A percentile compares a stretch with the other conserved stretches of the same genome.
Evolutionary conservation across 2,329 filamentous ascomycete genomes (phyloP).

Genomic region (Oidium heveae): DNA sequence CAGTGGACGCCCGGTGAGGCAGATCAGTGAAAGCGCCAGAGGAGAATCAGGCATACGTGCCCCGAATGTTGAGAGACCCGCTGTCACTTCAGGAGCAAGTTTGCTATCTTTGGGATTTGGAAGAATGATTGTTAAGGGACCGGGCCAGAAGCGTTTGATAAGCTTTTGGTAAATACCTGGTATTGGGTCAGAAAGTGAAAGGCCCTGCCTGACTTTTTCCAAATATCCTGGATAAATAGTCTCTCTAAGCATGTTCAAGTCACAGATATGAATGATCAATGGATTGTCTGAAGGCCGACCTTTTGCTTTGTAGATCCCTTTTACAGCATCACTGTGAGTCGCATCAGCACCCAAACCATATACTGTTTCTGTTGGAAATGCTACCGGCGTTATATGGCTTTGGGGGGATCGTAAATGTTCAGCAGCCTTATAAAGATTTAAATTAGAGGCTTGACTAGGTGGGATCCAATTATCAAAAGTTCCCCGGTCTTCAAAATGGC

Average conservation of each 20-base stretch:
- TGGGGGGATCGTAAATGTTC: conserved; percentile 6
- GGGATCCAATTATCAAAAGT: conserved; percentile 11
- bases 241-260: conserved; percentile 22
- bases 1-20: conserved; percentile 49
- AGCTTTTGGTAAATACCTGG: conserved; percentile 38
- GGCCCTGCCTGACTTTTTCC: background rate
- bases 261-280: conserved; percentile 75
- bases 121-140: conserved; percentile 73
- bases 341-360: conserved; percentile 95
- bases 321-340: conserved; percentile 58
- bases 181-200: conserved; percentile 6
- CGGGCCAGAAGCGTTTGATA: conserved; percentile 76
- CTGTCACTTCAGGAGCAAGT: conserved; percentile 79
- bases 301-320: conserved; percentile 82
- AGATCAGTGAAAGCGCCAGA: conserved; percentile 72
- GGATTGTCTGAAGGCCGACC: conserved; percentile 83
- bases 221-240: conserved; percentile 4
- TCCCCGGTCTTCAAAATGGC: conserved; percentile 7
- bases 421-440: conserved; percentile 10
- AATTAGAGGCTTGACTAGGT: conserved; percentile 4
- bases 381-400: conserved; percentile 34
- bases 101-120: conserved; percentile 43
- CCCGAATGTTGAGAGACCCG: conserved; percentile 62
- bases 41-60: conserved; percentile 69
- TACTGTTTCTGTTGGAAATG: conserved; percentile 92